phyloP scores from a whole-genome alignment of 2,329 filamentous ascomycete species.

The Dryadomyces quercus-mongolicae region DNA sequence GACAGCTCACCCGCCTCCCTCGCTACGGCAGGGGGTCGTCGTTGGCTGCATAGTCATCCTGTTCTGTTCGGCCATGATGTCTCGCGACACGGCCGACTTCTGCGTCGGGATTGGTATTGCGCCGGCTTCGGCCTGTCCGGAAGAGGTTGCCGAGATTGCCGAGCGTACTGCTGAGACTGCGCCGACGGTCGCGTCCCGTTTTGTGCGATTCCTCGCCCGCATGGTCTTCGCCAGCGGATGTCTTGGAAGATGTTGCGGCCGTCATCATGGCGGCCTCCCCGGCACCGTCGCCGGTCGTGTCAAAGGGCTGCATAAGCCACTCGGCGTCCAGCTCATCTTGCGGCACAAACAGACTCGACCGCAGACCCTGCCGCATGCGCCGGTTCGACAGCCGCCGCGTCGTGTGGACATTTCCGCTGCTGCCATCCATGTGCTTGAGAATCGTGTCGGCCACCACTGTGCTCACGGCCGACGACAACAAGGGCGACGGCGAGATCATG shows the following conservation, averaged over 20 bases:
- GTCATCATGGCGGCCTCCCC: background rate
- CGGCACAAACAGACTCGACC: constrained; percentile 42
- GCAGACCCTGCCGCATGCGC: constrained; percentile 35
- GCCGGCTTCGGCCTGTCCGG: background rate
- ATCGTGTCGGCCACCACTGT: constrained; percentile 45
- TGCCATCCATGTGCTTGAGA: constrained; percentile 26
- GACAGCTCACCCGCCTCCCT: too few species aligned
- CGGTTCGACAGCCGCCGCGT: constrained; percentile 31
- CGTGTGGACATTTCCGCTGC: constrained; percentile 17
- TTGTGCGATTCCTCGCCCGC: too few species aligned
- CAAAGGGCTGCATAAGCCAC: constrained; percentile 4
- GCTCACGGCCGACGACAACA: constrained; percentile 43
- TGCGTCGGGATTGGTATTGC: background rate
- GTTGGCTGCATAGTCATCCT: background rate
- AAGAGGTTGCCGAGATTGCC: background rate
- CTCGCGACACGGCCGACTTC: background rate
- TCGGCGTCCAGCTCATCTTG: constrained; percentile 23
- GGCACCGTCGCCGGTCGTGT: background rate
- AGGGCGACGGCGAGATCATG: constrained; percentile 46
- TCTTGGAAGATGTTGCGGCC: background rate
- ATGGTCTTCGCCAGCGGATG: too few species aligned
- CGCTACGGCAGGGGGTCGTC: background rate
- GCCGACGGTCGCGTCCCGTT: background rate
- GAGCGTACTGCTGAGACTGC: background rate
- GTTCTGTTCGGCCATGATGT: background rate